Base-by-base conservation (phyloP, 495 filamentous ascomycete species). In the Annulohypoxylon stygium region DNA sequence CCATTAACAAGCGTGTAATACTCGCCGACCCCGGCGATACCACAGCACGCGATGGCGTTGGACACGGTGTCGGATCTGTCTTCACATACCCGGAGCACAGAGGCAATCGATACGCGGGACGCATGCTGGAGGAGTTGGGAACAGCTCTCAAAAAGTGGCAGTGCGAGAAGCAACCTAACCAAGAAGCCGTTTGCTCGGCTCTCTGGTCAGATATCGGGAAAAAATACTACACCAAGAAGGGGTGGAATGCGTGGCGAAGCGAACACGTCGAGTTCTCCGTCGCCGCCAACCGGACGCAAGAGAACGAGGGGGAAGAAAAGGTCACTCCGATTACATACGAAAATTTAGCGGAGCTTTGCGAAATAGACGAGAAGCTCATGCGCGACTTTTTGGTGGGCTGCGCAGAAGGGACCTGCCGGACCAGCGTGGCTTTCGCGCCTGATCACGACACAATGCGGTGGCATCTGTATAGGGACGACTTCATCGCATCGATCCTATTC, bases 171-270 rank as follows among this genome's bases (percentile, higher is more conserved):
- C 75, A 78, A 82, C 16, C 4, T n/a, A 23, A 26, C 55, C 25
- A 11, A 60, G 78, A 78, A 23, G 79, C 80, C 12, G 66, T 89
- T 18, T 94, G 93, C 76, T 91, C 91, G 8, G 88, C 95, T 25
- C 81, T 99, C 36, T 99, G 91, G 81, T 98, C 95, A 9, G 96
- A 99, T 79, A 97, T 99, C 75, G 96, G 96, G 3, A 97, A 97
- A 84, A 80, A 80, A n/a, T 98, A 97, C 80, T 99, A 98, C 79
- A 87, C 93, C 7, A 86, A 85, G 58, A 87, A 88, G 69, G 96
- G 94, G 30, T 99, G 96, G 96, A 81, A 87, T 60, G 86, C 91
- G 0, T 95, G 90, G 73, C 81, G 82, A 8, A 94, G 91, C 33
- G 83, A 86, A 14, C 95, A 97, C 69, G 86, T 95, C 61, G 79